These are phyloP conservation scores for Mortierella sp. DNA, from an alignment of 371 early-diverging fungal genomes.

Conservation along the genomic window DNA sequence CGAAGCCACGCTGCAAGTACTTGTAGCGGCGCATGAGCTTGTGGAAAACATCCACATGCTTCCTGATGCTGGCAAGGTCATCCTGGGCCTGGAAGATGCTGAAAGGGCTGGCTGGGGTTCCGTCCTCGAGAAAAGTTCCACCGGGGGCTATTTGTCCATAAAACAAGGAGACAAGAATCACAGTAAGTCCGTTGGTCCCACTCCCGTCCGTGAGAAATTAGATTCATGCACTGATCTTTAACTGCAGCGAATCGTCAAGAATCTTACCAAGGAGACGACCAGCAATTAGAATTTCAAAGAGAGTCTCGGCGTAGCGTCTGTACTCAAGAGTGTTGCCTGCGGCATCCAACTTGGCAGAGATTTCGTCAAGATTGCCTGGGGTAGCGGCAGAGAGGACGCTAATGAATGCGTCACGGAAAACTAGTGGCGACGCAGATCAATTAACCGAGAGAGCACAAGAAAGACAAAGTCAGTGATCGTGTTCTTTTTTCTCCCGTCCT, in stretches of 20 bases:
- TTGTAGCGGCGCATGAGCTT: slow-evolving; percentile 93
- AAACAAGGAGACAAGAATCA: neutral
- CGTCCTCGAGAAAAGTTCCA: slow-evolving; percentile 86
- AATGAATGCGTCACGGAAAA: slow-evolving; percentile 83
- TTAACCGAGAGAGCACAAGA: neutral
- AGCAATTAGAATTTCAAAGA: slow-evolving; percentile 92
- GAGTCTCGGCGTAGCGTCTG: slow-evolving; percentile 93
- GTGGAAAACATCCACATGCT: slow-evolving; percentile 85
- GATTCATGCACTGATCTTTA: neutral
- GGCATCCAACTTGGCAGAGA: slow-evolving; percentile 81
- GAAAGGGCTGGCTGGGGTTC: slow-evolving; percentile 85
- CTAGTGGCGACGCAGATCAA: slow-evolving; percentile 45
- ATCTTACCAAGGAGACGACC: slow-evolving; percentile 88
- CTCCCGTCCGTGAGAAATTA: neutral
- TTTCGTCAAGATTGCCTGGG: slow-evolving; percentile 79
- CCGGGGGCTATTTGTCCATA: slow-evolving; percentile 80
- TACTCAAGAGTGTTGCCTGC: slow-evolving; percentile 92
- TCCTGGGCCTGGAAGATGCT: slow-evolving; percentile 86
- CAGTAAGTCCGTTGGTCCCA: neutral
- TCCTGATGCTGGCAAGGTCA: slow-evolving; percentile 76
- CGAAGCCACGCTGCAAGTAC: slow-evolving; percentile 89
- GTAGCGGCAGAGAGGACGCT: slow-evolving; percentile 68
- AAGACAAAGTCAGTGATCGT: neutral
- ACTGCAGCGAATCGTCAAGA: neutral
- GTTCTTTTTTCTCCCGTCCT: neutral